Conservation (phyloP, 495 filamentous ascomycete species). For the Aspergillus nidulans region DNA sequence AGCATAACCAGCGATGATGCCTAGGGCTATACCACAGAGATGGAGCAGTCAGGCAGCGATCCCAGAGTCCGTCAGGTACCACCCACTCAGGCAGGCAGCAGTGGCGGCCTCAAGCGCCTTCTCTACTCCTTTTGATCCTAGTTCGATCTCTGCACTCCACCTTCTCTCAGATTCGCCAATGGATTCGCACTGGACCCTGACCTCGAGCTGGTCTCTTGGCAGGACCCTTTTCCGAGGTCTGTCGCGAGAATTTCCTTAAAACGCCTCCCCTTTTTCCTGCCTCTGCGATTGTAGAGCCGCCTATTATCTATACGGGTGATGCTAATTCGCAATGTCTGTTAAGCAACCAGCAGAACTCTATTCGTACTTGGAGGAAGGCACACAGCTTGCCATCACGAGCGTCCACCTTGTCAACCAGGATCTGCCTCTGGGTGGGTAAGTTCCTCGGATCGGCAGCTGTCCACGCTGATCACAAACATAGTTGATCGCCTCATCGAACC, state of each 20-base stretch:
- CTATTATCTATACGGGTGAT: no score
- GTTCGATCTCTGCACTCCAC: not conserved
- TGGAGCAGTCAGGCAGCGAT: no score
- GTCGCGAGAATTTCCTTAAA: not conserved
- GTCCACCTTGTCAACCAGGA: not conserved
- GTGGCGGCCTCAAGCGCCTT: not conserved
- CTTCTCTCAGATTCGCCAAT: not conserved
- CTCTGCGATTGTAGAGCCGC: no score
- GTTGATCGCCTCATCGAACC: conserved; percentile 25
- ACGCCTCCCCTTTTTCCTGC: no score
- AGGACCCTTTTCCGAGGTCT: not conserved
- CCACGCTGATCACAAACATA: not conserved
- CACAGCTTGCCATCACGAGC: not conserved
- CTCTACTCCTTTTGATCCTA: not conserved
- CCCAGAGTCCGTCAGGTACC: no score
- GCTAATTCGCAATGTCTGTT: not conserved
- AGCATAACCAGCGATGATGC: no score
- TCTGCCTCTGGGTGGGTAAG: not conserved
- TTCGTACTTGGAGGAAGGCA: not conserved
- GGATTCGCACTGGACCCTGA: not conserved
- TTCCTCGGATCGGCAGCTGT: not conserved
- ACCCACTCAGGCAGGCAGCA: not conserved
- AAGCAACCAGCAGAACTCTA: not conserved
- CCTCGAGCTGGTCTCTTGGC: not conserved
- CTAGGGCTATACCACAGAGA: no score